A percentile compares a stretch with the other conserved stretches of the same genome.
Conservation (phyloP, 345 rosid genomes). For the Brassica incana region DNA sequence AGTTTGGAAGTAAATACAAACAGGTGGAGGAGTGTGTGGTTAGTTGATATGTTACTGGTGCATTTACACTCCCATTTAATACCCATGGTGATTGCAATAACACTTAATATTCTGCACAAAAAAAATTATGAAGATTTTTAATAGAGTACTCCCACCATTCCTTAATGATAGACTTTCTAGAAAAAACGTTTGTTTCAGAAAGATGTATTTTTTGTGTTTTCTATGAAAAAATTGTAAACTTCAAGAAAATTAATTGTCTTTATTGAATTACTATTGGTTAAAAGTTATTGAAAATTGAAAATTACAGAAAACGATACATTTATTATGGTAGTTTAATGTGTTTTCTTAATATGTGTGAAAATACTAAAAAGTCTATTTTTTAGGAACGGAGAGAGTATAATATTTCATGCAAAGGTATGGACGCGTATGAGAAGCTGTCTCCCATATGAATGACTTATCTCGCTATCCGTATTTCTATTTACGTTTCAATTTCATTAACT, state of each 20-base stretch:
- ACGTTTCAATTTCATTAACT: conserved; percentile 13
- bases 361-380: no score
- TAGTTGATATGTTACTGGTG: conserved; percentile 72
- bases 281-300: no score
- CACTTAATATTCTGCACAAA: conserved; percentile 19
- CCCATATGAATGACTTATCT: conserved; percentile 21
- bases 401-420: conserved; percentile 31
- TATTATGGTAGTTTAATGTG: no score
- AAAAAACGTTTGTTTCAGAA: no score
- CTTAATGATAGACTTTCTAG: no score
- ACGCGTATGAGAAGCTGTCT: conserved; percentile 35
- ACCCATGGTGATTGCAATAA: conserved; percentile 27
- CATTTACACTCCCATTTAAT: conserved; percentile 54
- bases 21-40: conserved; percentile 67
- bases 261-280: no score
- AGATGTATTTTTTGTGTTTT: no score
- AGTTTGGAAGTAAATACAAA: conserved; percentile 55
- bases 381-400: background rate
- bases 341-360: no score
- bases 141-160: no score
- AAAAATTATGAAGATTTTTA: background rate
- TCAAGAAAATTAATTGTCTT: no score
- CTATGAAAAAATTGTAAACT: no score
- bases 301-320: no score
- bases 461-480: conserved; percentile 22